Percentiles rank a stretch among this genome's conserved stretches.
These are phyloP conservation scores for Pichia insulana DNA, from an alignment of 805 yeast species.

Conservation along the genomic window DNA sequence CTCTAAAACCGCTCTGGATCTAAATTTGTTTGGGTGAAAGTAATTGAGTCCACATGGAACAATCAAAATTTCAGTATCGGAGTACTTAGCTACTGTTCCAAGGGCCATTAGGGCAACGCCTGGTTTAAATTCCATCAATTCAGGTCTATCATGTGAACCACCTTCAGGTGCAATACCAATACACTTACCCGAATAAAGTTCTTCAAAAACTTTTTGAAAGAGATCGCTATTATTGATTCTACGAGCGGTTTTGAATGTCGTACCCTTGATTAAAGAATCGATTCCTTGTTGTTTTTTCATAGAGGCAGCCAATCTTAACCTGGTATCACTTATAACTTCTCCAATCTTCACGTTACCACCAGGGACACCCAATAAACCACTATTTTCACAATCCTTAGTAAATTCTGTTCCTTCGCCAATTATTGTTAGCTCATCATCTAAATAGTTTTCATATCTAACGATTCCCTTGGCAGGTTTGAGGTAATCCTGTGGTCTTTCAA, in stretches of 20 bases:
- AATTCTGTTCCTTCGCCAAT: conserved; percentile 64
- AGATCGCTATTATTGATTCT: conserved; percentile 77
- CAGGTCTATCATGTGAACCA: conserved; percentile 96
- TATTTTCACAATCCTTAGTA: conserved; percentile 48
- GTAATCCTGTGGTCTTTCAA: conserved; percentile 83
- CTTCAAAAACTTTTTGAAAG: conserved; percentile 73
- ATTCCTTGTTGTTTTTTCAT: conserved; percentile 46
- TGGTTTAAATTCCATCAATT: conserved; percentile 84
- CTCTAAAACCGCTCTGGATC: conserved; percentile 92
- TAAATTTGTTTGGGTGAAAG: conserved; percentile 89
- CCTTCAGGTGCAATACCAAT: conserved; percentile 97
- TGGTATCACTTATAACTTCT: conserved; percentile 63
- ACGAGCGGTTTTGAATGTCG: conserved; percentile 59
- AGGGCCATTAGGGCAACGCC: conserved; percentile 98
- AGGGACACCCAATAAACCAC: conserved; percentile 74
- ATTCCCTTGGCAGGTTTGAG: conserved; percentile 58
- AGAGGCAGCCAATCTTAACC: conserved; percentile 57
- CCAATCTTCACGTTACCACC: conserved; percentile 68
- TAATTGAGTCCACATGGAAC: conserved; percentile 97
- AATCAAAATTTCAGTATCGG: conserved; percentile 65
- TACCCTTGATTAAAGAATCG: conserved; percentile 40
- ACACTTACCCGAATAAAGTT: conserved; percentile 60
- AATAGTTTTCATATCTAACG: conserved; percentile 36
- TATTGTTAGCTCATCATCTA: conserved; percentile 44
- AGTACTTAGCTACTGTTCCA: conserved; percentile 70